Base-by-base conservation (phyloP, 768 basidiomycete species). In the Psilocybe cyanescens region DNA sequence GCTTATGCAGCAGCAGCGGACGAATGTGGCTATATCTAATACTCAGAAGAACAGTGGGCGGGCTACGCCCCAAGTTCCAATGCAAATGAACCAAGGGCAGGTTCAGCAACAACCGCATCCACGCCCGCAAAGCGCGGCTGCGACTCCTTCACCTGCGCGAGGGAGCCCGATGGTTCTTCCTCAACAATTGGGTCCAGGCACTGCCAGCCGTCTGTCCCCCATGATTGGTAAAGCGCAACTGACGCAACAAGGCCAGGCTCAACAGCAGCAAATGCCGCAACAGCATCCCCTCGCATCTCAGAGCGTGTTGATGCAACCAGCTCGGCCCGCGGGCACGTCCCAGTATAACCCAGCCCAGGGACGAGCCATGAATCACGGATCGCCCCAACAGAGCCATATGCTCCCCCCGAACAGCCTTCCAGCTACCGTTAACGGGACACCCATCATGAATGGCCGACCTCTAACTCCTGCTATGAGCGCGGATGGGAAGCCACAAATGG, bases 81-180 rank as follows among this genome's bases (percentile, higher is more conserved):
- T 63, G 48, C 67, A 72, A 57, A 66, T 67, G 56, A 70, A 73
- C 7, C 70, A 75, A 47, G 61, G 66, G 17, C 77, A 76, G 8
- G 72, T 70, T 3, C 76, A 64, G 45, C 66, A 61, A 44, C 52
- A 56, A 28, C 62, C 59, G 31, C 52, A 62, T 57, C 37, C 62
- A 57, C 12, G 55, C 14, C 57, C 54, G 12, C 63, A 51, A 29
- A 52, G 57, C 4, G 30, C 59, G 8, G 57, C 63, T 7, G 65
- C 67, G 14, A 68, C 61, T 11, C 69, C 71, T 8, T 69, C 73
- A 14, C 70, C 73, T 11, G 65, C 67, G 28, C 74, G 78, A 9
- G 72, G 62, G 46, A 81, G 79, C 56, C 81, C 81, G 0, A 65
- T 76, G 62, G 70, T 75, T 9, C 59, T 69, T 30, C 75, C 72